phyloP scores from a whole-genome alignment of 1,139 yeast species.

The Saccharomyces hybrid region DNA sequence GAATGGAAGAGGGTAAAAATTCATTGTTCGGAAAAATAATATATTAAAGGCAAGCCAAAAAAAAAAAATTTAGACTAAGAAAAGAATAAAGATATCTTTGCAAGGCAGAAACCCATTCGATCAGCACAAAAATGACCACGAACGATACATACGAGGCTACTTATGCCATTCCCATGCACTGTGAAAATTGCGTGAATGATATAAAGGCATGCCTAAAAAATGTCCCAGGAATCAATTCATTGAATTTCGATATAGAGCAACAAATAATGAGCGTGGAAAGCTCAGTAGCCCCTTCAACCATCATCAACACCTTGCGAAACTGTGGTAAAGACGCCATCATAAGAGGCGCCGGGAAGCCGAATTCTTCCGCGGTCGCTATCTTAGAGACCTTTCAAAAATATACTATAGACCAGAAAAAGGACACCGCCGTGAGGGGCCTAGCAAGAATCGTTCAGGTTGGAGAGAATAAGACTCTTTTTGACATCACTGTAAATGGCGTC shows the following conservation, averaged over 20 bases:
- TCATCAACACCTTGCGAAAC: slow-evolving; percentile 18
- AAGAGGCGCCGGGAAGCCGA: slow-evolving; percentile 81
- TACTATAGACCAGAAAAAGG: slow-evolving; percentile 29
- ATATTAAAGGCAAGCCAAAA: not conserved
- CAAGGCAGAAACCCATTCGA: not conserved
- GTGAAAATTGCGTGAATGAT: slow-evolving; percentile 18
- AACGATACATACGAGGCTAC: slow-evolving; percentile 25
- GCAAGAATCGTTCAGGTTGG: slow-evolving; percentile 76
- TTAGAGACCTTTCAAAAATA: slow-evolving; percentile 55
- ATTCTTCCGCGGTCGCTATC: slow-evolving; percentile 88
- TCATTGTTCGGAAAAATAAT: not conserved
- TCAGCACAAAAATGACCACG: slow-evolving; percentile 7
- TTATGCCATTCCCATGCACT: slow-evolving; percentile 27
- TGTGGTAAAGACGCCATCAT: slow-evolving; percentile 81
- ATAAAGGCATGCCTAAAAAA: slow-evolving; percentile 16
- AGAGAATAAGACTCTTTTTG: slow-evolving; percentile 48
- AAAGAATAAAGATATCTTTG: not conserved
- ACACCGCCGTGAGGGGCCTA: slow-evolving; percentile 74
- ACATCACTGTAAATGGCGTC: slow-evolving; percentile 69
- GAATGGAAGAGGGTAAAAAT: not conserved
- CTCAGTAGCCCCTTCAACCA: slow-evolving; percentile 23
- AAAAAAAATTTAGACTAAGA: not conserved
- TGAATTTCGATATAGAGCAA: slow-evolving; percentile 17
- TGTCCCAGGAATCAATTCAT: slow-evolving; percentile 15
- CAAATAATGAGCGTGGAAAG: slow-evolving; percentile 23